Evolutionary conservation across 257 asterid genomes (phyloP).

Genomic region (Osmanthus fragrans): DNA sequence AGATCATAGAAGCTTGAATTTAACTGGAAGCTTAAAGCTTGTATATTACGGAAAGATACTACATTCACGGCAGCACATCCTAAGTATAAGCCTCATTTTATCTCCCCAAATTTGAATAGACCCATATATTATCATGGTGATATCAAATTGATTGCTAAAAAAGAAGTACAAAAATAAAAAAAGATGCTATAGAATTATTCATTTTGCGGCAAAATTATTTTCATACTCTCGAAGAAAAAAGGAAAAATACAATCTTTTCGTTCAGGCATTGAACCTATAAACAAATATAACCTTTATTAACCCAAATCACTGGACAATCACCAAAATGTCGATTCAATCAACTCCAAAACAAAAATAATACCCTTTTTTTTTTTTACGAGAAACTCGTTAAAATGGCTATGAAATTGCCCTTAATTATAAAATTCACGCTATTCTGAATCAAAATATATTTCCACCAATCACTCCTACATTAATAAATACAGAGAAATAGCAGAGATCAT

Average conservation of each 20-base stretch:
- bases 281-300: background rate
- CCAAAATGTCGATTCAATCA: background rate
- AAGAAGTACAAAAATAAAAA: too few relatives aligned
- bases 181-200: background rate
- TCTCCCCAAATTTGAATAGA: too few relatives aligned
- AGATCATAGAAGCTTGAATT: background rate
- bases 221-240: too few relatives aligned
- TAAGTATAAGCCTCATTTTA: too few relatives aligned
- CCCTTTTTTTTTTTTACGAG: background rate
- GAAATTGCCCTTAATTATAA: background rate
- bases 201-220: too few relatives aligned
- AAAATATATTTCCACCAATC: too few relatives aligned
- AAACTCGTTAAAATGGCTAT: background rate
- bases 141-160: too few relatives aligned
- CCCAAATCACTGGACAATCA: background rate
- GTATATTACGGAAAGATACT: background rate
- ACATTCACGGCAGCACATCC: background rate
- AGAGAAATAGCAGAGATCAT: background rate
- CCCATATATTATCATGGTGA: too few relatives aligned
- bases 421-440: background rate
- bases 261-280: background rate
- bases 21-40: background rate
- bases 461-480: too few relatives aligned
- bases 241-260: too few relatives aligned
- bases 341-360: background rate